These are phyloP conservation scores for Penicillium roqueforti DNA, from an alignment of 495 filamentous ascomycete genomes.

Conservation along the genomic window DNA sequence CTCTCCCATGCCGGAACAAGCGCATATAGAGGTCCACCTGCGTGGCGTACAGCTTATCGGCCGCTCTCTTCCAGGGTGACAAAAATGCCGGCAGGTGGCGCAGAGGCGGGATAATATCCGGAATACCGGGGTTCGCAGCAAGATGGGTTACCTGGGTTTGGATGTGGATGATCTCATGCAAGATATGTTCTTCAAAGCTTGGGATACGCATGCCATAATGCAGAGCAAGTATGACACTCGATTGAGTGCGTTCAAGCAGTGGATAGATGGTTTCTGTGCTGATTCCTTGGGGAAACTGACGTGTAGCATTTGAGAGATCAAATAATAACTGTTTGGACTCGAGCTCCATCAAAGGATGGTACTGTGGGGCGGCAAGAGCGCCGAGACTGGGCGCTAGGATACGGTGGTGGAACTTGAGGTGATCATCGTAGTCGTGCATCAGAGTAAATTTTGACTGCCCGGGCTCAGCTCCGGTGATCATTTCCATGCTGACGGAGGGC, in stretches of 20 bases:
- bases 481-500: constrained; percentile 31
- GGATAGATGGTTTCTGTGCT: constrained; percentile 23
- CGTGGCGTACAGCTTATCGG: constrained; percentile 20
- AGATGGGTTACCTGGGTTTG: constrained; percentile 25
- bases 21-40: constrained; percentile 28
- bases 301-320: constrained; percentile 14
- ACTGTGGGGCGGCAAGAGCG: constrained; percentile 13
- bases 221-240: constrained; percentile 30
- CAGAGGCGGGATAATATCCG: constrained; percentile 32
- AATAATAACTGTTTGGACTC: constrained; percentile 27
- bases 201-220: constrained; percentile 35
- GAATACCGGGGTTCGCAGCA: constrained; percentile 26
- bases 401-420: constrained; percentile 30
- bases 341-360: constrained; percentile 28
- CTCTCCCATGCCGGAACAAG: constrained; percentile 20
- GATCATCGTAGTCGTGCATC: constrained; percentile 32
- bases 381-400: constrained; percentile 28
- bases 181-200: constrained; percentile 22
- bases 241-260: constrained; percentile 26
- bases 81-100: constrained; percentile 29
- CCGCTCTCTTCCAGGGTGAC: constrained; percentile 31
- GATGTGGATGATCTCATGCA: constrained; percentile 26
- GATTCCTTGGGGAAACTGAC: neutral
- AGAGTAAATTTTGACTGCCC: constrained; percentile 26
- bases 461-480: constrained; percentile 26